Conservation (phyloP, 208 protist species). For the Crithidia fasciculata region DNA sequence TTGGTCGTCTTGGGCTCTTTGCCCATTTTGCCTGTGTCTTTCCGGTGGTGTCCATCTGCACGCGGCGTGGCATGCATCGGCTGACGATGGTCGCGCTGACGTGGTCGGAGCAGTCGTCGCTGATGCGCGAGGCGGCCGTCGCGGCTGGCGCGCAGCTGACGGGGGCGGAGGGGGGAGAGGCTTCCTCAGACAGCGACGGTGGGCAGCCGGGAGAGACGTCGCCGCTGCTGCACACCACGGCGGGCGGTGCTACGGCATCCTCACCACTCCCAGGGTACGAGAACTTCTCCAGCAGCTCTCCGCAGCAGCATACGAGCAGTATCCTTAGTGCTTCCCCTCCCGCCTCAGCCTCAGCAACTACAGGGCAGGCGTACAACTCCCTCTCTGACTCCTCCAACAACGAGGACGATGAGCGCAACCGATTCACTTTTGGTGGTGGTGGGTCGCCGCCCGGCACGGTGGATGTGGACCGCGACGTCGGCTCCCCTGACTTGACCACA, state of each 20-base stretch:
- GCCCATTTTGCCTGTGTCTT: constrained; percentile 86
- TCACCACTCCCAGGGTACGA: constrained; percentile 17
- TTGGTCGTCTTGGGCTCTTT: constrained; percentile 79
- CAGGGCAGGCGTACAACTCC: not conserved
- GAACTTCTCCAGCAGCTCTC: constrained; percentile 18
- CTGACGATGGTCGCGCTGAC: constrained; percentile 60
- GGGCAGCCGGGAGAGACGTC: constrained; percentile 15
- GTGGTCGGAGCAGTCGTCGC: constrained; percentile 45
- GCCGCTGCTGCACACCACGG: constrained; percentile 14
- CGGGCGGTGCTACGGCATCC: not conserved
- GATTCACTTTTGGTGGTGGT: not conserved
- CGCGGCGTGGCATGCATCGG: constrained; percentile 66
- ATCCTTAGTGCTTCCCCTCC: not conserved
- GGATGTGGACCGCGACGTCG: constrained; percentile 67
- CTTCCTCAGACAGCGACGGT: too few relatives aligned
- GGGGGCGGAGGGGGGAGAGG: not conserved
- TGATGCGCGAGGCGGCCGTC: constrained; percentile 29
- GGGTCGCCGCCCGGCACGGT: constrained; percentile 8
- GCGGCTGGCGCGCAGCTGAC: not conserved
- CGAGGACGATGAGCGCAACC: not conserved
- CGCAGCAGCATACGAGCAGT: not conserved
- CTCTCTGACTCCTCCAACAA: not conserved
- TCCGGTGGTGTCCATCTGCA: constrained; percentile 79
- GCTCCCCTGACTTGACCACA: constrained; percentile 71
- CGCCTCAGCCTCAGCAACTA: not conserved